Percentiles rank a stretch among this genome's conserved stretches.
phyloP scores from a whole-genome alignment of 495 filamentous ascomycete genomes.

The Penicillium egyptiacum region DNA sequence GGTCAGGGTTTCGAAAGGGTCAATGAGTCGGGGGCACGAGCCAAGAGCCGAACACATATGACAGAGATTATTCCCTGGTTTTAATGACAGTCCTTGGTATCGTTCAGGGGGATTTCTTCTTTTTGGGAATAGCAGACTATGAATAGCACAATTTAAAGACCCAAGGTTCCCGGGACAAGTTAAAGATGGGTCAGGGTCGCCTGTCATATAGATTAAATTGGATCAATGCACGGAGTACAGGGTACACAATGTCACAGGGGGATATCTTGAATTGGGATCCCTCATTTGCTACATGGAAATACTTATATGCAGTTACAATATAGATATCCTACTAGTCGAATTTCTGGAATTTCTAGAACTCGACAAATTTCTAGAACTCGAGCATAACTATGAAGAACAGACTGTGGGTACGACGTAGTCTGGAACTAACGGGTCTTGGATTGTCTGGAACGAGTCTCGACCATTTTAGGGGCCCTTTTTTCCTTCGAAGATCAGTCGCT shows the following conservation, averaged over 20 bases:
- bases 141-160: conserved; percentile 5
- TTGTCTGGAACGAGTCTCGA: conserved; percentile 7
- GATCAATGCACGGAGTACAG: not conserved
- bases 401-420: not conserved
- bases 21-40: conserved; percentile 19
- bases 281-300: not conserved
- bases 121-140: not conserved
- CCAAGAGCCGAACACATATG: conserved; percentile 13
- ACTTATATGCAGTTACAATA: not conserved
- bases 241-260: not conserved
- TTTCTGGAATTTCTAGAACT: not conserved
- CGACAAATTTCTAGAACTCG: no score
- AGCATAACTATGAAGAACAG: not conserved
- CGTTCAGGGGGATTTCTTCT: not conserved
- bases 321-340: not conserved
- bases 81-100: not conserved
- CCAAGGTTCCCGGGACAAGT: conserved; percentile 13
- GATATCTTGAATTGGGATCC: not conserved
- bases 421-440: conserved; percentile 12
- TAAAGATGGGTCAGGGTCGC: conserved; percentile 13
- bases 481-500: not conserved
- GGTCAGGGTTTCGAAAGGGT: conserved; percentile 14
- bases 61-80: conserved; percentile 2
- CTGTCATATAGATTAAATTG: not conserved
- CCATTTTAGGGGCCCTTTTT: conserved; percentile 11